A percentile compares a stretch with the other conserved stretches of the same genome.
Conservation (phyloP, 2,329 filamentous ascomycete species). For the Neopestalotiopsis sp. region DNA sequence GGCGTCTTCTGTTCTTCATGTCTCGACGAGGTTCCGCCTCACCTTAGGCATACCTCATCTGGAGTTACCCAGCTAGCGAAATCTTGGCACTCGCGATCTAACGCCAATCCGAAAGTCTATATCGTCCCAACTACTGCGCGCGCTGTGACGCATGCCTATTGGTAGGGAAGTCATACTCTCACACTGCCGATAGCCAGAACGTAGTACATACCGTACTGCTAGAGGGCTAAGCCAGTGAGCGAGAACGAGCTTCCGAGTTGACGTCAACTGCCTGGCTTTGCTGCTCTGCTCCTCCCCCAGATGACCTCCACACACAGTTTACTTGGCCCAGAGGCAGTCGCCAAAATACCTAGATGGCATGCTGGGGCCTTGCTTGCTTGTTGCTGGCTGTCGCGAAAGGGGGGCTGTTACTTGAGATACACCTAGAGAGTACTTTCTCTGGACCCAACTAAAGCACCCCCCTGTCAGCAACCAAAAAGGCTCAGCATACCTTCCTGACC, state of each 20-base stretch:
- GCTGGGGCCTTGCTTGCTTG: background rate
- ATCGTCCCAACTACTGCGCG: slow-evolving; percentile 9
- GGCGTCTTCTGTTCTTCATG: background rate
- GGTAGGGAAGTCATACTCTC: background rate
- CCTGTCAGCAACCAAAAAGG: slow-evolving; percentile 30
- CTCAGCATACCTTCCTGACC: slow-evolving; percentile 9
- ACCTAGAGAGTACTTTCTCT: slow-evolving; percentile 17
- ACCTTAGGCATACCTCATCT: slow-evolving; percentile 9
- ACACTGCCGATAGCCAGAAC: slow-evolving; percentile 8
- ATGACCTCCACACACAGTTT: background rate
- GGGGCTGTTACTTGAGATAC: slow-evolving; percentile 6
- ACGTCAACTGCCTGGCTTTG: slow-evolving; percentile 9
- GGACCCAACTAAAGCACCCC: slow-evolving; percentile 29
- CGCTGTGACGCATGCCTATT: slow-evolving; percentile 1
- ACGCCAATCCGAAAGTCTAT: slow-evolving; percentile 14
- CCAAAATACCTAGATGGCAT: background rate
- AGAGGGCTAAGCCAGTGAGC: background rate
- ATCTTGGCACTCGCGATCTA: slow-evolving; percentile 9
- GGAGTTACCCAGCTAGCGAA: slow-evolving; percentile 6
- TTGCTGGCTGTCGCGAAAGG: background rate
- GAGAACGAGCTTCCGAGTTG: slow-evolving; percentile 11
- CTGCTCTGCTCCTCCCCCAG: background rate
- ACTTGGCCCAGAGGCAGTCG: background rate
- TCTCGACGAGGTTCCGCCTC: slow-evolving; percentile 6
- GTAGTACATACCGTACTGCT: background rate